phyloP scores from a whole-genome alignment of 257 asterid species.

The Petunia axillaris region DNA sequence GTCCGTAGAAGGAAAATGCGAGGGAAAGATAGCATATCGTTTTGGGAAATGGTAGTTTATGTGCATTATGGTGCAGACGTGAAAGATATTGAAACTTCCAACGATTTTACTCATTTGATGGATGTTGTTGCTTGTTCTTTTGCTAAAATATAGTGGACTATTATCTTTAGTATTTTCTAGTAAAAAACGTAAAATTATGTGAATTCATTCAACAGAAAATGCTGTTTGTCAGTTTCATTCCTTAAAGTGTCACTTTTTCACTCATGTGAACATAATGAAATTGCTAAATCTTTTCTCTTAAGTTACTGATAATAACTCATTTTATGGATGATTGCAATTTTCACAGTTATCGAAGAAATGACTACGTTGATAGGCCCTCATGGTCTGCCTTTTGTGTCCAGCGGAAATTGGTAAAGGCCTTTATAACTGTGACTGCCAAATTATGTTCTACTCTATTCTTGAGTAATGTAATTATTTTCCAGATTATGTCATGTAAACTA shows the following conservation, averaged over 20 bases:
- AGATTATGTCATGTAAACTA: neutral
- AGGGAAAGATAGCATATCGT: neutral
- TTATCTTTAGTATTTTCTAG: neutral
- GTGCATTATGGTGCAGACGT: neutral
- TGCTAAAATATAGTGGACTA: neutral
- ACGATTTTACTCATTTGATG: neutral
- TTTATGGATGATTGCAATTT: neutral
- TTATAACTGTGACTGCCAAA: neutral
- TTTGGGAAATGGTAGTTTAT: neutral
- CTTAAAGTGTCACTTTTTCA: neutral
- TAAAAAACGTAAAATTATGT: neutral
- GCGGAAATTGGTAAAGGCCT: slow-evolving; percentile 84
- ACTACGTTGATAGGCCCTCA: slow-evolving; percentile 66
- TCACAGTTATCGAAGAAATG: slow-evolving; percentile 92
- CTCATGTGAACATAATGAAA: neutral
- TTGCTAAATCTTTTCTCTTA: neutral
- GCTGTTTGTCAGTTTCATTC: neutral
- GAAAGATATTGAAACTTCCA: neutral
- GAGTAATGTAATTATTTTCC: neutral
- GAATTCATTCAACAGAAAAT: neutral
- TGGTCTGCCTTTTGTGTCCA: slow-evolving; percentile 72
- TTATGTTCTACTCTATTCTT: neutral
- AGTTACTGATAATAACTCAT: slow-evolving; percentile 1
- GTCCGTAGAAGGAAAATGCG: no score
- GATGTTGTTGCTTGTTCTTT: neutral